phyloP scores from a whole-genome alignment of 768 basidiomycete species.

The Inosperma sp. region DNA sequence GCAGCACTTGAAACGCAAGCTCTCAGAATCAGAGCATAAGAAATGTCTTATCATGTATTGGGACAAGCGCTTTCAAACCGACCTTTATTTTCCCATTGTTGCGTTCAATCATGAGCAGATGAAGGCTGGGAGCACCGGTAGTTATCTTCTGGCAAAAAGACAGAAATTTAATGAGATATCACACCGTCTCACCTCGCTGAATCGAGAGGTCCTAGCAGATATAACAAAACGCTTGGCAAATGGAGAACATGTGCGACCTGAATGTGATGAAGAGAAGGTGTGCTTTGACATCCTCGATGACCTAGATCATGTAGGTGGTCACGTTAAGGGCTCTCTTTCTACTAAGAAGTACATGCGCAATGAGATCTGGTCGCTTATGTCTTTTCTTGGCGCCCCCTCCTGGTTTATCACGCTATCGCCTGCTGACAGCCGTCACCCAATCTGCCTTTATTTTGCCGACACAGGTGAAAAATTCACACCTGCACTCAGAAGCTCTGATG shows the following conservation, averaged over 20 bases:
- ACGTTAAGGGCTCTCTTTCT: conserved; percentile 20
- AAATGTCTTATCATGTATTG: conserved; percentile 28
- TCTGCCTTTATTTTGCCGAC: conserved; percentile 30
- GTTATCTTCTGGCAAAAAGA: conserved; percentile 19
- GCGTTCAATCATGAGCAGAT: conserved; percentile 35
- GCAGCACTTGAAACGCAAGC: neutral
- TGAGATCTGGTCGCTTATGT: conserved; percentile 17
- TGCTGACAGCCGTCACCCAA: conserved; percentile 27
- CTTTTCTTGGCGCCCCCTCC: neutral
- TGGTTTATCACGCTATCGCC: conserved; percentile 18
- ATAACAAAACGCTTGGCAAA: conserved; percentile 5
- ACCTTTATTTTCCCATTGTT: conserved; percentile 29
- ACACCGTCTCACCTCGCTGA: conserved; percentile 10
- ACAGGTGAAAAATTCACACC: conserved; percentile 14
- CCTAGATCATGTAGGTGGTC: conserved; percentile 20
- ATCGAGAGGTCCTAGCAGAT: conserved; percentile 10
- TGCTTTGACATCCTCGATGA: conserved; percentile 20
- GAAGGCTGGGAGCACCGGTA: conserved; percentile 15
- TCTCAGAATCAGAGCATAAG: conserved; percentile 22
- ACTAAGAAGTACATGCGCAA: conserved; percentile 21
- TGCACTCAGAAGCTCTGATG: conserved; percentile 3
- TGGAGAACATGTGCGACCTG: conserved; percentile 16
- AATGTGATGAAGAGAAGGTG: conserved; percentile 16
- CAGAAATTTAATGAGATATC: conserved; percentile 18
- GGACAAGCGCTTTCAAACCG: conserved; percentile 34